Evolutionary conservation across 805 yeast genomes (phyloP).

Genomic region (Candida ulmi): DNA sequence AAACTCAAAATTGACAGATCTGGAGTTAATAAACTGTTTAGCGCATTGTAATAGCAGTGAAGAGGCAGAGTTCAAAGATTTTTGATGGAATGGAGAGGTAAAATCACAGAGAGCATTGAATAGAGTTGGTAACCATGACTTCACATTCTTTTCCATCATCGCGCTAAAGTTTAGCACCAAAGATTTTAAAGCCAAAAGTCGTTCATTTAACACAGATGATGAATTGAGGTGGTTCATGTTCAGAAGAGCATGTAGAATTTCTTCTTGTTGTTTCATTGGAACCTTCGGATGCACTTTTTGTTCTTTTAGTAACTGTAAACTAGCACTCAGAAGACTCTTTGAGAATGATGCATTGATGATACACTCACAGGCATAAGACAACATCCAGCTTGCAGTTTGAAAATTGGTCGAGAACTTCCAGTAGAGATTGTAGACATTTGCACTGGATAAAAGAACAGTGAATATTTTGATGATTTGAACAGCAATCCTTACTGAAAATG

Average conservation of each 20-base stretch:
- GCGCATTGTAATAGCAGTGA: constrained; percentile 12
- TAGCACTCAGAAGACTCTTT: constrained; percentile 20
- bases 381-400: constrained; percentile 11
- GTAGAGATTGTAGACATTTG: constrained; percentile 2
- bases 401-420: constrained; percentile 5
- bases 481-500: constrained; percentile 19
- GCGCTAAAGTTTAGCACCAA: constrained; percentile 11
- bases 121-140: constrained; percentile 16
- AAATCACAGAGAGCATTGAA: constrained; percentile 18
- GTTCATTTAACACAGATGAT: constrained; percentile 16
- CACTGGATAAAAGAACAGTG: constrained; percentile 11
- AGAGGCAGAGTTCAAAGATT: constrained; percentile 7
- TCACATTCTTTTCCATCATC: constrained; percentile 24
- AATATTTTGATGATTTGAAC: constrained; percentile 20
- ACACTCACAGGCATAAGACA: constrained; percentile 9
- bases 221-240: constrained; percentile 19
- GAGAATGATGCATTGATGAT: constrained; percentile 12
- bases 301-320: constrained; percentile 20
- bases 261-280: constrained; percentile 11
- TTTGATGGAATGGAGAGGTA: constrained; percentile 6
- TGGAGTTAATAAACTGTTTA: constrained; percentile 14
- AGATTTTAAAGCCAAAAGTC: constrained; percentile 16
- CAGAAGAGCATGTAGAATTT: constrained; percentile 15
- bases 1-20: constrained; percentile 15
- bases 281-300: constrained; percentile 11